Evolutionary conservation across 768 basidiomycete genomes (phyloP).

Genomic region (Dioszegia crocea): DNA sequence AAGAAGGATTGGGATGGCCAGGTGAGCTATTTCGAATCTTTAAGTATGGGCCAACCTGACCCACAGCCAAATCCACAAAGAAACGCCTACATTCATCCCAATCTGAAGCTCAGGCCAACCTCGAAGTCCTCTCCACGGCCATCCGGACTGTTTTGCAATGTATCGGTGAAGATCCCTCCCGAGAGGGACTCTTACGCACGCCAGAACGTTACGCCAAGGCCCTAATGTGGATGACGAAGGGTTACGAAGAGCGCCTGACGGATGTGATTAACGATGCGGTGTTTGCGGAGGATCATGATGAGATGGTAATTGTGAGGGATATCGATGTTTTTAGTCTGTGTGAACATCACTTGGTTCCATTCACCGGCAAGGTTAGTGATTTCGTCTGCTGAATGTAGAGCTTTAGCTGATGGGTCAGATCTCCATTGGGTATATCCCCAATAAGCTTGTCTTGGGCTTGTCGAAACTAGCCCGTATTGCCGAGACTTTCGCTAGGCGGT

Average conservation of each 20-base stretch:
- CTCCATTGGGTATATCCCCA: conserved; percentile 96
- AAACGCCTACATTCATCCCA: conserved; percentile 75
- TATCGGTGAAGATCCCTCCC: conserved; percentile 95
- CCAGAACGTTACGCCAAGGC: conserved; percentile 96
- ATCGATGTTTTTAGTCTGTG: conserved; percentile 96
- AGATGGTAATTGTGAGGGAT: conserved; percentile 97
- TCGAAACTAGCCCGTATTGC: conserved; percentile 96
- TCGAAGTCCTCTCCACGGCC: conserved; percentile 72
- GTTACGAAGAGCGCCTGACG: conserved; percentile 91
- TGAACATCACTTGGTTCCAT: conserved; percentile 97
- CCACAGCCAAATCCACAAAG: conserved; percentile 81
- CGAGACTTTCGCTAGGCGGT: conserved; percentile 89
- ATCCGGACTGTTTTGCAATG: conserved; percentile 91
- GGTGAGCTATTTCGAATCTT: no score
- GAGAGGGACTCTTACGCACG: conserved; percentile 85
- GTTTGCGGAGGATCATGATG: conserved; percentile 98
- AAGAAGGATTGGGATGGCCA: conserved; percentile 81
- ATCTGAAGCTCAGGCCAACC: conserved; percentile 65
- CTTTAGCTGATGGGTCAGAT: conserved; percentile 57
- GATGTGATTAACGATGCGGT: conserved; percentile 99
- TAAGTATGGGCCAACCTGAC: conserved; percentile 1
- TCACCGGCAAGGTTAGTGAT: conserved; percentile 80
- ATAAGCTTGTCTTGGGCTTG: conserved; percentile 84
- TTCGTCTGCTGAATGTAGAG: neutral
- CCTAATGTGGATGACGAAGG: conserved; percentile 97